Evolutionary conservation across 345 rosid species (phyloP), one percentile per base, ranked within the genome.

Genomic region (Boechera retrofracta): DNA sequence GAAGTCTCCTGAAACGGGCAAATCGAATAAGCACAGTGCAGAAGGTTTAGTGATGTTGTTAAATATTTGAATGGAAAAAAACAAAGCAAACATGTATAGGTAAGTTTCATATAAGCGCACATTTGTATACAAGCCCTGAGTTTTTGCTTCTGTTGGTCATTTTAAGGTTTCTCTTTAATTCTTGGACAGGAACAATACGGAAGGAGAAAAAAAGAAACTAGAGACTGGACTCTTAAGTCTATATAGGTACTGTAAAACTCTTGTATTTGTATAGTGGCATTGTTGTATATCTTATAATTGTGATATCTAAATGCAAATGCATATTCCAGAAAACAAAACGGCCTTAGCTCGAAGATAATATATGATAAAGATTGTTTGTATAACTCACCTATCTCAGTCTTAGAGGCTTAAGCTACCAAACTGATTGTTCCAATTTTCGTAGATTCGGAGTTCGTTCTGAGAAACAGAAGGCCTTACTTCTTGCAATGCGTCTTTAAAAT

Each of bases 391-490:
- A 2, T 62, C 39, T 68, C 28, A 51, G n/a, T 69, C 76, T 78
- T 85, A 95, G 6, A 86, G 87, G 42, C 92, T 80, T 66, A 92
- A 77, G 86, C 96, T 91, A 72, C 96, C 98, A 62, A 95, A 89
- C 86, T 95, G 96, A 72, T 83, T 88, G 89, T 95, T 95, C 98
- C 98, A 91, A 16, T 82, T 88, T 8, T 89, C 97, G 59, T 87
- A 92, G 32, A 80, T 72, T 35, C 93, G 91, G 10, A 92, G 85
- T 84, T 95, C 99, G 35, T 81, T 86, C 74, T 47, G 55, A 59
- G 99, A 92, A 77, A 95, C 99, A 1, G 98, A 92, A 38, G 98
- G 93, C 69, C 94, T 86, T 68, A 95, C 99, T 76, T 95, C 97
- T 81, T 89, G 96, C 80, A 95, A 72, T 33, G 98, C 89, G 62